Evolutionary conservation across 495 filamentous ascomycete species (phyloP), one percentile per base, ranked within the genome.

Genomic region (Xylaria venustula): DNA sequence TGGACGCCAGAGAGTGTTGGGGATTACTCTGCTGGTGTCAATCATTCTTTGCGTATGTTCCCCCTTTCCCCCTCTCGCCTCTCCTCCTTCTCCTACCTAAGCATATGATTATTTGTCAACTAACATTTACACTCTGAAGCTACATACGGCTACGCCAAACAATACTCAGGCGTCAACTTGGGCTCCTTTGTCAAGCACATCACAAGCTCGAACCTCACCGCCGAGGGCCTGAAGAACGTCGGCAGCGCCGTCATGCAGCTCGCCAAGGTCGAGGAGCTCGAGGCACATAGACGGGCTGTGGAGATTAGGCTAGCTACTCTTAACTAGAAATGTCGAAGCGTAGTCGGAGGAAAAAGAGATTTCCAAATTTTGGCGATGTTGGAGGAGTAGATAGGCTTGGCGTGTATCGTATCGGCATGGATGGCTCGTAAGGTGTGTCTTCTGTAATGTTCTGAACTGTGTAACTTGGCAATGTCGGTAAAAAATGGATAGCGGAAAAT

Each of bases 1-100:
- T 98, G 94, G 94, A 97, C 94, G 2, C 94, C 94, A 0, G 94
- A 98, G 77, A 92, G 88, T 66, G 94, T 98, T 15, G 94, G 94
- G 22, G 94, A 98, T 72, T 98, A 98, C 76, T 96, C 91, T 51
- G 94, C 95, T 19, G 94, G 94, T 65, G 93, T 97, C 9, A 98
- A 98, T 75, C 94, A 98, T 77, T 93, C 90, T 37, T 76, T 98
- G 64, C 94, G 92, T 97, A 87, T 84, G 90, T 88, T 32, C 20
- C 32, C 23, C 32, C 23, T 34, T 28, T 60, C 41, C 9, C 19
- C 15, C 12, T 26, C 2, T 11, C 32, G 14, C 7, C 4, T 26
- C 22, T 51, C 5, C 19, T 17, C 11, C 11, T 55, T 30, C n/a
- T 51, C 12, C 15, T n/a, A 9, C 17, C 58, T 61, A 41, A 61